Evolutionary conservation across 768 basidiomycete genomes (phyloP).

Genomic region (Rhodotorula taiwanensis): DNA sequence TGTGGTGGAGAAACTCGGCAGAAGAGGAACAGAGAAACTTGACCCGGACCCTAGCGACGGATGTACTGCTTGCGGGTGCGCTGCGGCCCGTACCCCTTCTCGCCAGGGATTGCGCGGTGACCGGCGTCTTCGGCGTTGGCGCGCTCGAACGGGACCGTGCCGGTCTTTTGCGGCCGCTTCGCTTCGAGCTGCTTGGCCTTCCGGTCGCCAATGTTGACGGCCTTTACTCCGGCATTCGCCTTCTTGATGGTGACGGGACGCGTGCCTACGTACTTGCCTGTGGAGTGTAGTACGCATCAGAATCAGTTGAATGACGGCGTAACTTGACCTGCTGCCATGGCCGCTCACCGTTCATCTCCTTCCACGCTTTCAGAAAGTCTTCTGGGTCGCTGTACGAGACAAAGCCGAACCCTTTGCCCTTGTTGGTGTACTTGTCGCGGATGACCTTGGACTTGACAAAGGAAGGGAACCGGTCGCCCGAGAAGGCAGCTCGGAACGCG

Average conservation of each 20-base stretch:
- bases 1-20: not conserved
- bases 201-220: slow-evolving; percentile 85
- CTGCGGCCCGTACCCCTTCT: slow-evolving; percentile 34
- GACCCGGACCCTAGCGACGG: slow-evolving; percentile 13
- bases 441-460: slow-evolving; percentile 95
- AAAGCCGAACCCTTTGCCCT: slow-evolving; percentile 89
- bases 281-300: not conserved
- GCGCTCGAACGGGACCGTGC: slow-evolving; percentile 29
- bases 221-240: slow-evolving; percentile 73
- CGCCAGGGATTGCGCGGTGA: slow-evolving; percentile 17
- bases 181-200: slow-evolving; percentile 85
- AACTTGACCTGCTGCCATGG: too few relatives aligned
- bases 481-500: slow-evolving; percentile 80
- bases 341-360: slow-evolving; percentile 86
- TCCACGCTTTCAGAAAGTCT: slow-evolving; percentile 97
- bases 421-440: slow-evolving; percentile 83
- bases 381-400: slow-evolving; percentile 97
- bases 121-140: slow-evolving; percentile 32
- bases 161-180: slow-evolving; percentile 63
- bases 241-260: slow-evolving; percentile 95
- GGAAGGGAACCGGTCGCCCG: slow-evolving; percentile 68
- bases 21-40: not conserved
- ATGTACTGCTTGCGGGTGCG: slow-evolving; percentile 34
- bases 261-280: slow-evolving; percentile 88
- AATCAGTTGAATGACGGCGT: too few relatives aligned